These are phyloP conservation scores for Ascodesmis nigricans DNA, from an alignment of 495 filamentous ascomycete genomes.

Conservation along the genomic window DNA sequence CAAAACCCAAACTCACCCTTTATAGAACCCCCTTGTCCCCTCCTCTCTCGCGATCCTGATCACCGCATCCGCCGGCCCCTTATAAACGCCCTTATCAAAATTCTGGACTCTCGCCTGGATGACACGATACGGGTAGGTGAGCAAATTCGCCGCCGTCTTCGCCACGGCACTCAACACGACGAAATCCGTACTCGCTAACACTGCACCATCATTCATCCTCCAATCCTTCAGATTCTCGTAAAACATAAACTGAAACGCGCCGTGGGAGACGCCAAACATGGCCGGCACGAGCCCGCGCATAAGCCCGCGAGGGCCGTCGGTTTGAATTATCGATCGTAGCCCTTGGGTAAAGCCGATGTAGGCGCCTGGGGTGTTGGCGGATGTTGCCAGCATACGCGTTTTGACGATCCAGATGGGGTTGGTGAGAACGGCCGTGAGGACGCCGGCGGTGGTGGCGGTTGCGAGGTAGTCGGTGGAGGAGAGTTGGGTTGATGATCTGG, in stretches of 20 bases:
- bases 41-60: slow-evolving; percentile 53
- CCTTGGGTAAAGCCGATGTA: slow-evolving; percentile 61
- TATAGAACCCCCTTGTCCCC: slow-evolving; percentile 72
- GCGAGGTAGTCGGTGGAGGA: slow-evolving; percentile 62
- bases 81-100: slow-evolving; percentile 57
- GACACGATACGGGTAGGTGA: slow-evolving; percentile 89
- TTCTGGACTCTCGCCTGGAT: slow-evolving; percentile 70
- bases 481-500: slow-evolving; percentile 24
- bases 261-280: slow-evolving; percentile 78
- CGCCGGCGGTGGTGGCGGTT: slow-evolving; percentile 55
- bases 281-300: slow-evolving; percentile 67
- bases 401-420: slow-evolving; percentile 99
- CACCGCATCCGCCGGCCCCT: slow-evolving; percentile 47
- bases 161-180: slow-evolving; percentile 54
- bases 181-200: slow-evolving; percentile 51
- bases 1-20: slow-evolving; percentile 31
- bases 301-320: slow-evolving; percentile 56
- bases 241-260: slow-evolving; percentile 85
- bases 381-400: slow-evolving; percentile 83
- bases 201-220: slow-evolving; percentile 18
- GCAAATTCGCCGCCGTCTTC: slow-evolving; percentile 66
- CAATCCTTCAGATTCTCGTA: slow-evolving; percentile 68
- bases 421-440: slow-evolving; percentile 53
- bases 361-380: slow-evolving; percentile 39
- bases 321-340: slow-evolving; percentile 34